Base-by-base conservation (phyloP, 2,329 filamentous ascomycete genomes). In the Gnomoniopsis sp. region DNA sequence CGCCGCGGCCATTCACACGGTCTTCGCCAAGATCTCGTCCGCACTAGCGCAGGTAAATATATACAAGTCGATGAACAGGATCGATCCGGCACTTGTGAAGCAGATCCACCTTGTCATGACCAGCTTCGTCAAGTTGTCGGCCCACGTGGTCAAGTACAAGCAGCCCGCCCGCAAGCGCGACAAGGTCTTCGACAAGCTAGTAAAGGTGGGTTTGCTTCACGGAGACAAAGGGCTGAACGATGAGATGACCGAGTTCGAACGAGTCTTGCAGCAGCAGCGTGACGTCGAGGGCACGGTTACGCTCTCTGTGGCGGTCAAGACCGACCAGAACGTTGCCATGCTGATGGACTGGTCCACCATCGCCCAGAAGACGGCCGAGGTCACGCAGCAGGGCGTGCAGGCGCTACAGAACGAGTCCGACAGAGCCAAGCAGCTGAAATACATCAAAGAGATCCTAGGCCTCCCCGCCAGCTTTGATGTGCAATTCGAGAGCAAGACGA, bases 141-240 rank as follows among this genome's bases (percentile, higher is more conserved):
- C 66, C 14, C 64, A 69, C 19, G 67, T 69, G 2, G 63, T 69
- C 15, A 66, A 66, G n/a, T 69, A 68, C 44, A 62, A 61, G n/a
- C 67, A 69, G 33, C n/a, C n/a, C n/a, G 63, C 66, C 11, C 51
- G 65, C 34, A 63, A 61, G 38, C n/a, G n/a, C n/a, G n/a, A n/a
- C n/a, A n/a, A 30, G 26, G 8, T 30, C 26, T 30, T 30, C 8
- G 4, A 30, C 26, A 4, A 30, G 8, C 26, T 30, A 4, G n/a
- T n/a, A n/a, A 30, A 30, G 26, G 26, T 8, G 4, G 26, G 26
- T 30, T 8, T 30, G 4, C 26, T 30, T 4, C 26, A 30, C 7
- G 65, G 67, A 6, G 64, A 69, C 56, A 64, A 63, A 10, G 63
- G 56, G 26, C 33, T 69, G 6, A 19, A 48, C 8, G 53, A 19